A percentile compares a stretch with the other conserved stretches of the same genome.
Conservation (phyloP, 2,329 filamentous ascomycete genomes). For the Colletotrichum orchidophilum region DNA sequence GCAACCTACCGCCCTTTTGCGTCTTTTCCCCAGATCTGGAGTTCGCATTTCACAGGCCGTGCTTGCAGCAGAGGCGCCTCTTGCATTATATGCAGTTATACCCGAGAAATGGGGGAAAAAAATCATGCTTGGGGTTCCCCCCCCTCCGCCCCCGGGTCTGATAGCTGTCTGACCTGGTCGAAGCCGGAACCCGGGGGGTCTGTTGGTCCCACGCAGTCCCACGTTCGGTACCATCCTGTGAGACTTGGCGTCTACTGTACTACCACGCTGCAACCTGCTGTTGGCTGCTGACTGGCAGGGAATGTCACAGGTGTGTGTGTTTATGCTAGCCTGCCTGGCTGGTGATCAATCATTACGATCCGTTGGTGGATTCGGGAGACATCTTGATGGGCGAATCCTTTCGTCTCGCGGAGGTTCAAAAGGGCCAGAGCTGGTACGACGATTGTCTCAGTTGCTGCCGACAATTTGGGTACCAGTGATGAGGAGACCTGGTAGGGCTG, state of each 20-base stretch:
- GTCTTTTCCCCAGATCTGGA: slow-evolving; percentile 18
- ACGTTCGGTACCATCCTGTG: background rate
- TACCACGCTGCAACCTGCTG: background rate
- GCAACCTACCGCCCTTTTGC: background rate
- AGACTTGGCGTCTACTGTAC: background rate
- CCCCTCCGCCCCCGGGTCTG: background rate
- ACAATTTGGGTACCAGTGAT: background rate
- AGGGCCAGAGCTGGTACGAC: background rate
- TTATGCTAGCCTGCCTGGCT: background rate
- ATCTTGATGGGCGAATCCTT: background rate
- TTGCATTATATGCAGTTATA: too few species aligned
- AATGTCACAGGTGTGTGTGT: background rate
- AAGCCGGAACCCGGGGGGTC: slow-evolving; percentile 1
- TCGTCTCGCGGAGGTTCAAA: background rate
- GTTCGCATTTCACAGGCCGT: background rate
- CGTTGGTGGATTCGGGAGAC: background rate
- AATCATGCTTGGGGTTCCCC: background rate
- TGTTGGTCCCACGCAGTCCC: background rate
- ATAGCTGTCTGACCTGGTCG: slow-evolving; percentile 1
- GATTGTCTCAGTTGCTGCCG: background rate
- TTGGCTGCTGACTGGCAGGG: background rate
- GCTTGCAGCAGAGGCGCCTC: slow-evolving; percentile 17
- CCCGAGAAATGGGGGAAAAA: background rate
- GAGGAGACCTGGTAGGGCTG: background rate
- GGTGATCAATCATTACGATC: slow-evolving; percentile 3